Conservation (phyloP, 2,329 filamentous ascomycete genomes). For the Penicillium sp. region DNA sequence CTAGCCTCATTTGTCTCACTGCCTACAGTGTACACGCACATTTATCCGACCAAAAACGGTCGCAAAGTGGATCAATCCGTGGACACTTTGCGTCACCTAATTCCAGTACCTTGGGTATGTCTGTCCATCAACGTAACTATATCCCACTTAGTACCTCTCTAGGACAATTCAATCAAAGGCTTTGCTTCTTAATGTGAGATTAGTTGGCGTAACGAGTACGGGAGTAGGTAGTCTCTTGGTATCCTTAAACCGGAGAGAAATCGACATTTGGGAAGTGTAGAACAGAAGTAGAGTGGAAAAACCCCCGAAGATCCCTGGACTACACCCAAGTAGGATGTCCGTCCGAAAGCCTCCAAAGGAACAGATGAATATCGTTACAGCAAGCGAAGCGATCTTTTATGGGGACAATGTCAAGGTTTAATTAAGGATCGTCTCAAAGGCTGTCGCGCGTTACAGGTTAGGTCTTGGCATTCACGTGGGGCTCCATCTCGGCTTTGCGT, state of each 20-base stretch:
- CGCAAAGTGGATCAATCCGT: background rate
- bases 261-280: no score
- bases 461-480: conserved; percentile 25
- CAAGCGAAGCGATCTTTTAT: conserved; percentile 18
- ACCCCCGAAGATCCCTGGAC: conserved; percentile 8
- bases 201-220: background rate
- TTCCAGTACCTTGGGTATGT: conserved; percentile 16
- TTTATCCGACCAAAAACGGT: background rate
- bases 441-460: conserved; percentile 32
- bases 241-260: background rate
- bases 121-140: background rate
- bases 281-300: no score
- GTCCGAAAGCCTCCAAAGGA: conserved; percentile 13
- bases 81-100: background rate
- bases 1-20: conserved; percentile 8
- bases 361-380: background rate
- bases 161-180: conserved; percentile 12
- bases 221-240: background rate
- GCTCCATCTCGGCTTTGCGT: conserved; percentile 21
- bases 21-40: conserved; percentile 9
- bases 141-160: no score
- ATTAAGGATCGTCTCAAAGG: conserved; percentile 38
- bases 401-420: conserved; percentile 33
- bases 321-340: conserved; percentile 17
- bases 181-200: no score